Conservation (phyloP, 2,329 filamentous ascomycete species). For the Geoglossum cookeanum region DNA sequence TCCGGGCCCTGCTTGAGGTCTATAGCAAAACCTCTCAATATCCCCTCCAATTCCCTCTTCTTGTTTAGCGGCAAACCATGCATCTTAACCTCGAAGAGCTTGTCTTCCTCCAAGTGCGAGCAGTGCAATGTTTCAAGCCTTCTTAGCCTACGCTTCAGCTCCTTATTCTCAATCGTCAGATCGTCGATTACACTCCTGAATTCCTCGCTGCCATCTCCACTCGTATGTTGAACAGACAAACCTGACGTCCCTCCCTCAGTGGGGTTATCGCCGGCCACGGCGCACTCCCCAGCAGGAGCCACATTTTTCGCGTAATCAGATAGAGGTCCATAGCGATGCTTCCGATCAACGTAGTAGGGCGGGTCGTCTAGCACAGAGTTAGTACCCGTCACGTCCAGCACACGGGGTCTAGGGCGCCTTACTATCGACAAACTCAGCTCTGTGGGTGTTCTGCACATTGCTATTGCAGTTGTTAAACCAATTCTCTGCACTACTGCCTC, state of each 20-base stretch:
- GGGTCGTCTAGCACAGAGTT: conserved; percentile 15
- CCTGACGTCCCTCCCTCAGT: conserved; percentile 9
- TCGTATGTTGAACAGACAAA: conserved; percentile 21
- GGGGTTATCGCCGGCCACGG: too few species aligned
- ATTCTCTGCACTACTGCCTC: conserved; percentile 17
- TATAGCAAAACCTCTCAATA: conserved; percentile 50
- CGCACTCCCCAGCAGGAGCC: not conserved
- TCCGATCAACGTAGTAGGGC: conserved; percentile 17
- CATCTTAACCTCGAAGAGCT: conserved; percentile 65
- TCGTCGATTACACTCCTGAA: conserved; percentile 75
- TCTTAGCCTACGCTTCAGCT: conserved; percentile 51
- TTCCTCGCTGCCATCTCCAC: conserved; percentile 48
- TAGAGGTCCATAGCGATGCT: not conserved
- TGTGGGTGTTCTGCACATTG: conserved; percentile 21
- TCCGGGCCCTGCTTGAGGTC: conserved; percentile 31
- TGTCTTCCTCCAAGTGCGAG: conserved; percentile 50
- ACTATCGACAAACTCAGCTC: conserved; percentile 23
- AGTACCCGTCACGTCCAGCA: not conserved
- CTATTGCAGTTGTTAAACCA: conserved; percentile 35
- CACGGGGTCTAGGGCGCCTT: conserved; percentile 9
- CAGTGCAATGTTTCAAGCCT: conserved; percentile 50
- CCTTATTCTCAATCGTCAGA: conserved; percentile 66
- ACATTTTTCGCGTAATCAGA: conserved; percentile 3
- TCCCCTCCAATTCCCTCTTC: conserved; percentile 57
- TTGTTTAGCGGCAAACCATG: conserved; percentile 54